Percentiles rank a stretch among this genome's conserved stretches.
Conservation (phyloP, 768 basidiomycete genomes). For the Lactarius evosmus region DNA sequence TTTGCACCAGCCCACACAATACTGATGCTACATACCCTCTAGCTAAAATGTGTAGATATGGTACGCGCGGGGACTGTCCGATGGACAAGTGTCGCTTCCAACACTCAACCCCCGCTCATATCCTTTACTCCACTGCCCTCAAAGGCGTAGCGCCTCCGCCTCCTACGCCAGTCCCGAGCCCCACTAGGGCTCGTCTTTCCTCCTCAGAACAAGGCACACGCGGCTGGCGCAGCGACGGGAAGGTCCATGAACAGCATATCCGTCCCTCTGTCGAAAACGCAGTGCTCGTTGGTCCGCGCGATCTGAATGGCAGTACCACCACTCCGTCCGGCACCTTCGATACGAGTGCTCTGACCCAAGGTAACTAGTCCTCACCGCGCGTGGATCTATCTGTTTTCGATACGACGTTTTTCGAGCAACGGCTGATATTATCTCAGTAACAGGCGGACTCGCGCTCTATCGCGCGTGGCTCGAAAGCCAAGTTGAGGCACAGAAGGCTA, state of each 20-base stretch:
- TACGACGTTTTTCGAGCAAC: neutral
- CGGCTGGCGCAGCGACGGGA: neutral
- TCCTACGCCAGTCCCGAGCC: neutral
- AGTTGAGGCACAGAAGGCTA: slow-evolving; percentile 12
- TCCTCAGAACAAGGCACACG: neutral
- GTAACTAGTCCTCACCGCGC: neutral
- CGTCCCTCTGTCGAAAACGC: neutral
- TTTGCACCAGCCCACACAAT: neutral
- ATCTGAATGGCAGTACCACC: neutral
- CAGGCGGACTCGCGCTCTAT: neutral
- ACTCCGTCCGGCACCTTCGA: neutral
- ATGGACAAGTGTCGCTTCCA: neutral
- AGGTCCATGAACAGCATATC: neutral
- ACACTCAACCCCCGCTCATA: neutral
- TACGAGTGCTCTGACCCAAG: slow-evolving; percentile 2
- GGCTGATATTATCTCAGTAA: neutral
- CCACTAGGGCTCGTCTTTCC: neutral
- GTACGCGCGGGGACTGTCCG: slow-evolving; percentile 12
- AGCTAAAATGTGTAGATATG: slow-evolving; percentile 13
- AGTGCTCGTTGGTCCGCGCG: too few relatives aligned
- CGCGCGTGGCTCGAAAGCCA: slow-evolving; percentile 8
- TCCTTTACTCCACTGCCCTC: slow-evolving; percentile 1
- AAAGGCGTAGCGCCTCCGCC: neutral
- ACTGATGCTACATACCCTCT: neutral
- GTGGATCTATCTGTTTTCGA: neutral